Conservation (phyloP, 805 yeast species). For the Suhomyces emberorum region DNA sequence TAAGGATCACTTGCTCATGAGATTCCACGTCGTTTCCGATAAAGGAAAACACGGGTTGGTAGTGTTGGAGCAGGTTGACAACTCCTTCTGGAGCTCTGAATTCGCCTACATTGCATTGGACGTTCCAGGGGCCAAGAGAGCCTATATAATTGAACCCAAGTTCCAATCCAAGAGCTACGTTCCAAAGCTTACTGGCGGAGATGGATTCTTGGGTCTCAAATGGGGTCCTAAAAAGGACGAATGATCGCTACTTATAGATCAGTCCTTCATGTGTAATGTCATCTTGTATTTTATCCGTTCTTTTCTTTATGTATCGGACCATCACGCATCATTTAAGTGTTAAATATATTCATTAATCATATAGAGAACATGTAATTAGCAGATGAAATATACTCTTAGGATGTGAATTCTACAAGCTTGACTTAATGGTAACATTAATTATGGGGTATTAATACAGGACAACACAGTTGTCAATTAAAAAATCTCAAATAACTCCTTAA, state of each 20-base stretch:
- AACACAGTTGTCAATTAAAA: conserved; percentile 10
- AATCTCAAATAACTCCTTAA: conserved; percentile 24
- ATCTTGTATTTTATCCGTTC: too few species aligned
- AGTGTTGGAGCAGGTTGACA: conserved; percentile 75
- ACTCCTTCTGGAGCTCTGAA: conserved; percentile 61
- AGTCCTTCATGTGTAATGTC: too few species aligned
- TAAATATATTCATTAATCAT: too few species aligned
- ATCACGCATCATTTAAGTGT: too few species aligned
- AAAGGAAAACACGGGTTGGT: conserved; percentile 62
- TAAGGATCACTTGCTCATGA: conserved; percentile 76
- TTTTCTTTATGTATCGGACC: too few species aligned
- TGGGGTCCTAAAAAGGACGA: conserved; percentile 77
- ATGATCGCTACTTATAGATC: too few species aligned
- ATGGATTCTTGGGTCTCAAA: conserved; percentile 74
- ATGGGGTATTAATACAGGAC: background rate
- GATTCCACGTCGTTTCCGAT: conserved; percentile 79
- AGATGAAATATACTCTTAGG: too few species aligned
- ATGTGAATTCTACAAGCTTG: too few species aligned
- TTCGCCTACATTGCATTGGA: conserved; percentile 73
- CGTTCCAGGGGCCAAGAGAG: conserved; percentile 65
- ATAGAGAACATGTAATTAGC: too few species aligned
- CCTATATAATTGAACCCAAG: conserved; percentile 66
- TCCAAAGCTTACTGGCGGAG: conserved; percentile 34
- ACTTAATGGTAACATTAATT: background rate
- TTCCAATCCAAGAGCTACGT: conserved; percentile 42